Evolutionary conservation across 148 eudicot species (phyloP).

Genomic region (Vaccinium myrtillus): DNA sequence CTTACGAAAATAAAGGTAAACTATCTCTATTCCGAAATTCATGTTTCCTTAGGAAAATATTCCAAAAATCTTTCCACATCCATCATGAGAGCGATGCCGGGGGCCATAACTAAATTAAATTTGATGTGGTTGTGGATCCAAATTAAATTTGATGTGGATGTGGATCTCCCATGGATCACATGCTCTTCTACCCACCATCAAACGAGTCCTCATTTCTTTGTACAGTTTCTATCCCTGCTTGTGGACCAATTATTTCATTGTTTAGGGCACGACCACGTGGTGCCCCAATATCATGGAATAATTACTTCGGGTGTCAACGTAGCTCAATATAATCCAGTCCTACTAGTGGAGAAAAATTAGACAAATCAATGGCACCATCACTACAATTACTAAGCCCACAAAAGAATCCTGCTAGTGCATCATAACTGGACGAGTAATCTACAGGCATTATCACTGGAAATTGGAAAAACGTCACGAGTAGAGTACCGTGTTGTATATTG

Average conservation of each 20-base stretch:
- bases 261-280: too few species aligned
- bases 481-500: not conserved
- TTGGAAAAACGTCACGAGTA: not conserved
- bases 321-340: not conserved
- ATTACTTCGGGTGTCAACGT: not conserved
- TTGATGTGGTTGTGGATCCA: not conserved
- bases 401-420: too few species aligned
- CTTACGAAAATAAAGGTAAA: not conserved
- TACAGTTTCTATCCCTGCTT: not conserved
- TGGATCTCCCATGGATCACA: not conserved
- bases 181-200: not conserved
- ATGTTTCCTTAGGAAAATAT: not conserved
- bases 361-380: not conserved
- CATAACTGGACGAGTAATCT: not conserved
- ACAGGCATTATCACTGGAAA: not conserved
- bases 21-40: not conserved
- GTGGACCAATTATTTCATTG: too few species aligned
- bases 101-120: not conserved
- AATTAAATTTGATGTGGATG: not conserved
- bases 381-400: not conserved
- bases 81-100: not conserved
- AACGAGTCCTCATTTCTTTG: not conserved
- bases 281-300: too few species aligned
- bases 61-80: not conserved
- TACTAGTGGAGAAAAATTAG: not conserved